A percentile compares a stretch with the other conserved stretches of the same genome.
These are phyloP conservation scores for Teunomyces stri DNA, from an alignment of 805 yeast genomes.

Conservation along the genomic window DNA sequence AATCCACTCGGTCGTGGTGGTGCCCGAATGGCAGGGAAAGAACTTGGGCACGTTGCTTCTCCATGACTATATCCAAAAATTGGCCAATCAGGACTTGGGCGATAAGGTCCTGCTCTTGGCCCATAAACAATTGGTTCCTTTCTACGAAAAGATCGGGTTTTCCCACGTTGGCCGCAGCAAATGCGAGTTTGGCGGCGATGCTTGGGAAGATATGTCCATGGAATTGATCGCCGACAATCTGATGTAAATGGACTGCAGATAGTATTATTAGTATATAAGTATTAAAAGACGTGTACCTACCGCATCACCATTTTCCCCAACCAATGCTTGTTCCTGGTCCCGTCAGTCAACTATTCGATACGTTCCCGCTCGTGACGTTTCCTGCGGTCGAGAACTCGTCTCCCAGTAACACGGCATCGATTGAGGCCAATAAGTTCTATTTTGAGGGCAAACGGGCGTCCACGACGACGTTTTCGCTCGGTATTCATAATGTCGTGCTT, in stretches of 20 bases:
- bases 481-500: slow-evolving; percentile 47
- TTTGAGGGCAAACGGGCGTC: slow-evolving; percentile 8
- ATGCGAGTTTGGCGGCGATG: slow-evolving; percentile 54
- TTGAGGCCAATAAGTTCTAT: slow-evolving; percentile 10
- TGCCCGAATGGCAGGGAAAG: slow-evolving; percentile 74
- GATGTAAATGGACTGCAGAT: neutral
- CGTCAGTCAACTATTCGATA: slow-evolving; percentile 44
- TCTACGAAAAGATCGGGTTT: slow-evolving; percentile 83
- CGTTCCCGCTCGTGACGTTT: slow-evolving; percentile 49
- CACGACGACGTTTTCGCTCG: slow-evolving; percentile 43
- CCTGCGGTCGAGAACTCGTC: slow-evolving; percentile 30
- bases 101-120: slow-evolving; percentile 73
- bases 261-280: no score
- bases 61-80: slow-evolving; percentile 87
- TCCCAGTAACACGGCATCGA: slow-evolving; percentile 7
- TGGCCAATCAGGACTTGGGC: slow-evolving; percentile 84
- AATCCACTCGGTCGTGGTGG: slow-evolving; percentile 77
- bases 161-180: slow-evolving; percentile 62
- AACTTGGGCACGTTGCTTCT: slow-evolving; percentile 79
- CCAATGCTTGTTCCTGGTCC: slow-evolving; percentile 37
- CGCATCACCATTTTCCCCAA: neutral
- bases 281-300: neutral
- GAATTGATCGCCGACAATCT: slow-evolving; percentile 42
- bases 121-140: slow-evolving; percentile 64
- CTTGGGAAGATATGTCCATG: slow-evolving; percentile 60